phyloP scores from a whole-genome alignment of 192 early-diverging fungal species.

The Coemansia sp. region DNA sequence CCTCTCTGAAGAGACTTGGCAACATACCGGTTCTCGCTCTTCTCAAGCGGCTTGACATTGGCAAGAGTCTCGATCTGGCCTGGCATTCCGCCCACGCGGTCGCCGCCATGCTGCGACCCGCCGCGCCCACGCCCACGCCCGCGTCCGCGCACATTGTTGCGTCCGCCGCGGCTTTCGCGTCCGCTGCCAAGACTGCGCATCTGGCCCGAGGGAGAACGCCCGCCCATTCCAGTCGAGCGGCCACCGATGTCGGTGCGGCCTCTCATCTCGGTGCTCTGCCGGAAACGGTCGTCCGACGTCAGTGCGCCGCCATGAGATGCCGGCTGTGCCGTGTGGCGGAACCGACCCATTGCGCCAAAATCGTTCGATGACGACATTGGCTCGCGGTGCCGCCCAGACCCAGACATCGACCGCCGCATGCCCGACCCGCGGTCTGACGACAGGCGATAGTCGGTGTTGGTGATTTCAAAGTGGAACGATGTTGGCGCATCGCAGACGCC shows the following conservation, averaged over 20 bases:
- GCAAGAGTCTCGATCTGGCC: constrained; percentile 47
- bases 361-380: constrained; percentile 22
- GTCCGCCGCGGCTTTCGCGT: constrained; percentile 60
- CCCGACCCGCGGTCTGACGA: constrained; percentile 46
- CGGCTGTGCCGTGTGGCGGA: constrained; percentile 28
- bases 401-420: constrained; percentile 46
- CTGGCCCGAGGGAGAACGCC: constrained; percentile 50
- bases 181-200: constrained; percentile 53
- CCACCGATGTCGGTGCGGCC: constrained; percentile 20
- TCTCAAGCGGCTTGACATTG: constrained; percentile 76
- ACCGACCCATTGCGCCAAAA: constrained; percentile 55
- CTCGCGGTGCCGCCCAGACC: constrained; percentile 44
- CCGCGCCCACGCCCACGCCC: constrained; percentile 63
- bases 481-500: constrained; percentile 64
- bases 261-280: constrained; percentile 46
- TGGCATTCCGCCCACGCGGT: constrained; percentile 14
- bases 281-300: constrained; percentile 49
- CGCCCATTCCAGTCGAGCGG: constrained; percentile 40
- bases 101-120: constrained; percentile 45
- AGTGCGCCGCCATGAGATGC: constrained; percentile 19
- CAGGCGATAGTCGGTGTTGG: constrained; percentile 54
- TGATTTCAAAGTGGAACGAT: constrained; percentile 56
- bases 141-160: constrained; percentile 55
- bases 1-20: constrained; percentile 32
- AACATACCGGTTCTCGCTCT: constrained; percentile 81